Conservation (phyloP, 2,329 filamentous ascomycete genomes). For the Mollisia scopiformis region DNA sequence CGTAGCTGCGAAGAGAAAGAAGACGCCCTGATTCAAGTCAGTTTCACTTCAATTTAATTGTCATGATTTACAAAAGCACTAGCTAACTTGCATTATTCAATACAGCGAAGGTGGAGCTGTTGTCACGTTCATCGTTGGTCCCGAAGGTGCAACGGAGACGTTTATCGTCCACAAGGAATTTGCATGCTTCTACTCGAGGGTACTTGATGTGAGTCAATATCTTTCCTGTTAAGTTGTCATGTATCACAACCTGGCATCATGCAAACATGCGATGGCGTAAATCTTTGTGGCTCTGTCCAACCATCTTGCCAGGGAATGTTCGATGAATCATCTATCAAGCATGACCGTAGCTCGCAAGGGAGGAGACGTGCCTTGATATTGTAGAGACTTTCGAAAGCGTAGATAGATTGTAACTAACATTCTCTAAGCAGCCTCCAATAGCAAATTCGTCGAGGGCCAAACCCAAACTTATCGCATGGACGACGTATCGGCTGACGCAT, state of each 20-base stretch:
- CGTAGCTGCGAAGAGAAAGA: too few relatives aligned
- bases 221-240: neutral
- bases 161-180: slow-evolving; percentile 12
- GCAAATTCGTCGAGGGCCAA: slow-evolving; percentile 13
- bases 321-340: too few relatives aligned
- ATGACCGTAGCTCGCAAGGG: too few relatives aligned
- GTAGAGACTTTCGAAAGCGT: neutral
- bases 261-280: neutral
- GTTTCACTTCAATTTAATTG: too few relatives aligned
- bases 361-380: too few relatives aligned
- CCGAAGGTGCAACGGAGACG: neutral
- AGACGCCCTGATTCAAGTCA: too few relatives aligned
- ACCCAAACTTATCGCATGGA: slow-evolving; percentile 14
- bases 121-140: slow-evolving; percentile 12
- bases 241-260: neutral
- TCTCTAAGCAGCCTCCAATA: slow-evolving; percentile 8
- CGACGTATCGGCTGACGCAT: neutral
- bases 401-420: neutral
- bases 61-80: too few relatives aligned
- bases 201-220: slow-evolving; percentile 4
- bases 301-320: too few relatives aligned
- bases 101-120: neutral
- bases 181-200: slow-evolving; percentile 11
- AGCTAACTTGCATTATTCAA: neutral
- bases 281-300: too few relatives aligned